Conservation (phyloP, 75 land plant genomes). For the Pinus taeda region DNA sequence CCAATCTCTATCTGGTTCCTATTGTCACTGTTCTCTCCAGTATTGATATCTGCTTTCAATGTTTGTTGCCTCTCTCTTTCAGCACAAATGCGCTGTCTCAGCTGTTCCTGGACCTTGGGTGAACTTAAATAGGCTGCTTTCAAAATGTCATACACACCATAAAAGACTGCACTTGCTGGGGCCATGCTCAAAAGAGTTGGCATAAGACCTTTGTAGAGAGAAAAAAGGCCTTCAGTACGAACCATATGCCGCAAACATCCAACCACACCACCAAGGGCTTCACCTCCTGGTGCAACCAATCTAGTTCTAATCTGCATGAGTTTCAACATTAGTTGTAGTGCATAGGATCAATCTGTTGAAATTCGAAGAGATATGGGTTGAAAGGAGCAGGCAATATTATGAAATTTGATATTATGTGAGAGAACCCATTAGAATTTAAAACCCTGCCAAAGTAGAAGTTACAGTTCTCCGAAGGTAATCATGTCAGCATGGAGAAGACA, state of each 20-base stretch:
- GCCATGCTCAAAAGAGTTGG: constrained; percentile 50
- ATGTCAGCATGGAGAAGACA: not conserved
- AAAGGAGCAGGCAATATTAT: not conserved
- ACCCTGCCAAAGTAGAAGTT: not conserved
- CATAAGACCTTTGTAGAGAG: constrained; percentile 42
- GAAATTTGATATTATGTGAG: not conserved
- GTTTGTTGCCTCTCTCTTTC: not conserved
- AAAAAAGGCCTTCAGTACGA: constrained; percentile 29
- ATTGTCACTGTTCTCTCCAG: constrained; percentile 1
- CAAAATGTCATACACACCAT: constrained; percentile 56
- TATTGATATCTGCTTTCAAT: not conserved
- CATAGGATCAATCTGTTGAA: not conserved
- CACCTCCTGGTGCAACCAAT: constrained; percentile 53
- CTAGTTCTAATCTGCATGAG: constrained; percentile 48
- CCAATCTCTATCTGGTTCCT: constrained; percentile 26
- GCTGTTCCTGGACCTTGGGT: constrained; percentile 14
- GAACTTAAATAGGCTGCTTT: constrained; percentile 35
- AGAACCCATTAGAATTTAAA: not conserved
- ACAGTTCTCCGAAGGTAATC: not conserved
- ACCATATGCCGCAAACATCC: constrained; percentile 45
- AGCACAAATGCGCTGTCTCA: not conserved
- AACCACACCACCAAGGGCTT: constrained; percentile 40
- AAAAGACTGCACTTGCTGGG: constrained; percentile 54
- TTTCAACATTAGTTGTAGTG: constrained; percentile 3
- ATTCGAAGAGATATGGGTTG: not conserved